Evolutionary conservation across 1,139 yeast genomes (phyloP), one percentile per base, ranked within the genome.

Genomic region (Debaryomyces fabryi): DNA sequence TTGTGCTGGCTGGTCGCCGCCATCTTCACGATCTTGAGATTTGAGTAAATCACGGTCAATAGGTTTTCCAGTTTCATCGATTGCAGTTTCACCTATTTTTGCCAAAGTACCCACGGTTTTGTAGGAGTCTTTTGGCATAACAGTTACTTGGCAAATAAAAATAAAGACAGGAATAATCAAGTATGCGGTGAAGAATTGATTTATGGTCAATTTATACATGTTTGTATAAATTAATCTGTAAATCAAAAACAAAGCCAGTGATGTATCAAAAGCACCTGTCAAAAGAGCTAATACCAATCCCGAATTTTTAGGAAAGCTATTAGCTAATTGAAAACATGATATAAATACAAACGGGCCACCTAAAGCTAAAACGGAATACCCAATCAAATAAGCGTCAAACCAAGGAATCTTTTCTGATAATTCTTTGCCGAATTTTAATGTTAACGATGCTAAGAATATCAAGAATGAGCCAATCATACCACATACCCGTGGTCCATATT

Each of bases 111-210:
- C 89, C 37, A 82, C 72, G 0, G 92, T 85, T 61, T 86, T 86
- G 67, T 88, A 88, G 1, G 92, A 83, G 43, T 81, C 79, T 21
- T 62, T 70, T 6, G 97, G 97, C 97, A 92, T 90, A 25, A 91
- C 71, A 35, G 83, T 74, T 7, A 86, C 34, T 65, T 90, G 96
- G 57, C 93, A 88, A 1, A 82, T 39, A 10, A 88, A 67, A 42
- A 91, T 89, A 62, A 89, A 87, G 0, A 82, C 48, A 0, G 98
- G 96, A 3, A 90, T 90, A 5, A 81, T 57, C 59, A 88, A 64
- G 61, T 89, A 93, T 51, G 71, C 63, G 13, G 79, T 67, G 70
- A 92, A 89, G 63, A 92, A 90, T 42, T 66, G 71, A 16, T 74
- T 60, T 6, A 89, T 60, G 3, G 69, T 48, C 18, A 75, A 49